Evolutionary conservation across 768 basidiomycete species (phyloP), one percentile per base, ranked within the genome.

Genomic region (Pleurotus pulmonarius): DNA sequence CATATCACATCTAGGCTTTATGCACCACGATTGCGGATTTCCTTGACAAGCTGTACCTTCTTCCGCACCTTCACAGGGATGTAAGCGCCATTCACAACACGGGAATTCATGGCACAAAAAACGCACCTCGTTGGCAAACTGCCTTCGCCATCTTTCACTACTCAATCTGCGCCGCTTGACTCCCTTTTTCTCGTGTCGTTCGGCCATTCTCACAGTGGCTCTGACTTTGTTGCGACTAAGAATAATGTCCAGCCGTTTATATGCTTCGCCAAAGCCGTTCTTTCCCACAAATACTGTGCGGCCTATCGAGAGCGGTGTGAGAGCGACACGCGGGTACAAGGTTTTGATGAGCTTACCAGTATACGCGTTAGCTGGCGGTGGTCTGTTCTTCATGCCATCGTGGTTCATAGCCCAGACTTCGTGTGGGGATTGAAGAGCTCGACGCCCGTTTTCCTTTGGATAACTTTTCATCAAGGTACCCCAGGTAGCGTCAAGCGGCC

Each of bases 111-210:
- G 41, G 18, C 34, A 44, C 39, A 29, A 55, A 22, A 59, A 43
- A 64, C 83, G 61, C 72, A 84, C 91, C 80, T 90, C 87, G 62
- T 90, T 75, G 47, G 90, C 86, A 70, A 93, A 94, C 58, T 79
- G 83, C 64, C 78, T 85, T 67, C 88, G 80, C 88, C 90, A 92
- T 61, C 90, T 80, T 69, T 88, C 78, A 64, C 90, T 92, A 49
- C 74, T 75, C 64, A 92, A 73, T 60, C 90, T 80, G 59, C 88
- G 79, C 59, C 90, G 83, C 69, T 90, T 92, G 58, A 77, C 81
- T 34, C 92, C 90, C 71, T 84, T 87, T 75, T 92, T 90, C 70
- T 92, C 92, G 68, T 93, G 91, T 60, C 92, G 77, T 56, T 79
- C 74, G 44, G 74, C 66, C 63, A 75, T 61, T 51, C 74, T 73